These are phyloP conservation scores for Collybia nuda DNA, from an alignment of 768 basidiomycete species.

Conservation along the genomic window DNA sequence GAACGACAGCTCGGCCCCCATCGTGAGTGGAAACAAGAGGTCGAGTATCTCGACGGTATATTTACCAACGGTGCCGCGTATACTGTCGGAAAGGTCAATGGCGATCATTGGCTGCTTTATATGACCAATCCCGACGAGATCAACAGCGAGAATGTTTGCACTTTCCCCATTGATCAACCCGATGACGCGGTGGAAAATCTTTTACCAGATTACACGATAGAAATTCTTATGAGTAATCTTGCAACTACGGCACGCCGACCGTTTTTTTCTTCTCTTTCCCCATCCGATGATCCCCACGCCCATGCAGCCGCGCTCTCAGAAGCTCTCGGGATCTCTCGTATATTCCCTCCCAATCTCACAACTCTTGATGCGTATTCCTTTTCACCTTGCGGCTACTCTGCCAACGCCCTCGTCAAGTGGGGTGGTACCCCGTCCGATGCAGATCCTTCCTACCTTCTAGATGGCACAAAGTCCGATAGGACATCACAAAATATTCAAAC, in stretches of 20 bases:
- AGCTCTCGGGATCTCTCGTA: conserved; percentile 72
- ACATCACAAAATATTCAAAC: conserved; percentile 11
- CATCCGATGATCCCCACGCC: conserved; percentile 30
- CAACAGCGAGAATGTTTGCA: conserved; percentile 5
- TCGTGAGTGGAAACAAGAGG: conserved; percentile 90
- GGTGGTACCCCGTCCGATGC: conserved; percentile 27
- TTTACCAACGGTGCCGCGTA: conserved; percentile 92
- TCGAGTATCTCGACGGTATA: conserved; percentile 86
- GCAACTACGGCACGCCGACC: conserved; percentile 69
- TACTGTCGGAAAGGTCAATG: conserved; percentile 96
- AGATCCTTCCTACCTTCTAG: neutral
- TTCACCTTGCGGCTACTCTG: conserved; percentile 93
- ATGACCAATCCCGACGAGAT: conserved; percentile 61
- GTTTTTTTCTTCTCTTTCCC: conserved; percentile 60
- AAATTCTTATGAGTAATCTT: conserved; percentile 96
- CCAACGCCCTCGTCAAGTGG: conserved; percentile 85
- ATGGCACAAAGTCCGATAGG: conserved; percentile 9
- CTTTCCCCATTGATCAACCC: conserved; percentile 8
- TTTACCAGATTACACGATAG: conserved; percentile 87
- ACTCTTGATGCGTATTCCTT: conserved; percentile 93
- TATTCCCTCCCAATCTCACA: conserved; percentile 80
- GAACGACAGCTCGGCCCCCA: conserved; percentile 94
- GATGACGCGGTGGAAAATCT: conserved; percentile 13
- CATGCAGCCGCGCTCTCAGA: conserved; percentile 65
- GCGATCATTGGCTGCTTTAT: conserved; percentile 98